Evolutionary conservation across 2,329 filamentous ascomycete genomes (phyloP), one percentile per base, ranked within the genome.

Genomic region (Pseudonectria buxi): DNA sequence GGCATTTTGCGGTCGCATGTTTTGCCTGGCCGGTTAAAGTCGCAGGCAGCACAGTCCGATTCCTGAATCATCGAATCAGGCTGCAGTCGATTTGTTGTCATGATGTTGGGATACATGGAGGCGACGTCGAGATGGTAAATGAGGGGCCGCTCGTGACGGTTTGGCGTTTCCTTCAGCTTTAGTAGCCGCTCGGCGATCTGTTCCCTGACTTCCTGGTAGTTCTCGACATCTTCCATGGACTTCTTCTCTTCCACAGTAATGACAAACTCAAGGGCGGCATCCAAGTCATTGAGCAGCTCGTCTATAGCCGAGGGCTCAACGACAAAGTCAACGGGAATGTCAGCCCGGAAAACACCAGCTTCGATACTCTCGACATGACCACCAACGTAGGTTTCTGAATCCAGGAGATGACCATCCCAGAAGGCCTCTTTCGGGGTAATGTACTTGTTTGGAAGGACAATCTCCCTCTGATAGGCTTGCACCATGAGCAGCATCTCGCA

Each of bases 401-500:
- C 92, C 9, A 98, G 74, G 16, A 98, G 65, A 64, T 98, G 94
- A 0, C 92, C 92, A 40, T 98, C 89, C 80, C 89, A 98, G 58
- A 98, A 98, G 0, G 89, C 73, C 60, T 98, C 92, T 46, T 86
- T 85, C 0, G 88, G 85, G 15, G 89, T 80, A 44, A 89, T 78
- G 57, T 98, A 90, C 62, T 98, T 98, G 65, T 98, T 98, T 0
- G 92, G 92, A 24, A 98, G 67, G 4, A 96, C 80, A 48, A 98
- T 98, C 37, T 83, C 80, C 53, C 90, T 83, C 53, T 94, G 72
- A 53, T 95, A 98, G 12, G 92, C 92, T 65, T 98, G 86, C 30
- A 98, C 92, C 92, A 98, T 98, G 54, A 98, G 74, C 58, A 98
- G 68, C 92, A 98, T 98, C 65, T 98, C 92, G 60, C 92, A 98